A percentile compares a stretch with the other conserved stretches of the same genome.
Evolutionary conservation across 208 protist genomes (phyloP).

Genomic region (Leishmania aethiopica): DNA sequence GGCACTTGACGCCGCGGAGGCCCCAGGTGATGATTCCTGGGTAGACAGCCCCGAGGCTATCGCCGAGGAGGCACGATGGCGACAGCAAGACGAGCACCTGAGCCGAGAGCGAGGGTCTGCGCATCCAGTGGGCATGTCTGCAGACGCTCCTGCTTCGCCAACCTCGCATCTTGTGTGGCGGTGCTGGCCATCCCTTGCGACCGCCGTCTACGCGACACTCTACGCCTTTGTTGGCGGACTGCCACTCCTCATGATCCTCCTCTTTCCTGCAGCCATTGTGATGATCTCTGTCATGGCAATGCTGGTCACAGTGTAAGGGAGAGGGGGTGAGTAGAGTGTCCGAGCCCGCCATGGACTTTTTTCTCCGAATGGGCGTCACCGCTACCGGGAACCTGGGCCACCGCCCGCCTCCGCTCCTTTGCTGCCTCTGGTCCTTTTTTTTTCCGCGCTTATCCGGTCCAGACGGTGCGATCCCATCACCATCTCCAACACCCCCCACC

Average conservation of each 20-base stretch:
- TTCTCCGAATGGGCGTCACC: not conserved
- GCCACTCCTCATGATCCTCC: constrained; percentile 52
- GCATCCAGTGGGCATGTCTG: not conserved
- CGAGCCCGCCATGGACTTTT: not conserved
- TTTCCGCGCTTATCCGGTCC: not conserved
- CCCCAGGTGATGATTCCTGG: constrained; percentile 64
- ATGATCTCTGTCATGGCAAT: constrained; percentile 15
- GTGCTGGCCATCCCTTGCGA: constrained; percentile 51
- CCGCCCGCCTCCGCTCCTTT: not conserved
- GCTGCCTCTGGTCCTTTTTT: not conserved
- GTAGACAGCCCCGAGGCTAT: constrained; percentile 63
- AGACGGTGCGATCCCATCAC: not conserved
- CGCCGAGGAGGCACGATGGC: constrained; percentile 39
- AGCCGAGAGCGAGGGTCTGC: not conserved
- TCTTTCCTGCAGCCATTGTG: constrained; percentile 47
- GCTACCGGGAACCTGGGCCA: not conserved
- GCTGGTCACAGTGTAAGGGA: not conserved
- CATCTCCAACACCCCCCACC: not conserved
- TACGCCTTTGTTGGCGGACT: constrained; percentile 61
- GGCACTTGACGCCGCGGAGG: not conserved
- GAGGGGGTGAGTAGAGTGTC: not conserved
- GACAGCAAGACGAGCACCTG: not conserved
- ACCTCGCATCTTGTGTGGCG: constrained; percentile 26
- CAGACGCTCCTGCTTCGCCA: not conserved
- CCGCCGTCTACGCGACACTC: constrained; percentile 46